Base-by-base conservation (phyloP, 352 stramenopile genomes). In the Globisporangium cederbergense region DNA sequence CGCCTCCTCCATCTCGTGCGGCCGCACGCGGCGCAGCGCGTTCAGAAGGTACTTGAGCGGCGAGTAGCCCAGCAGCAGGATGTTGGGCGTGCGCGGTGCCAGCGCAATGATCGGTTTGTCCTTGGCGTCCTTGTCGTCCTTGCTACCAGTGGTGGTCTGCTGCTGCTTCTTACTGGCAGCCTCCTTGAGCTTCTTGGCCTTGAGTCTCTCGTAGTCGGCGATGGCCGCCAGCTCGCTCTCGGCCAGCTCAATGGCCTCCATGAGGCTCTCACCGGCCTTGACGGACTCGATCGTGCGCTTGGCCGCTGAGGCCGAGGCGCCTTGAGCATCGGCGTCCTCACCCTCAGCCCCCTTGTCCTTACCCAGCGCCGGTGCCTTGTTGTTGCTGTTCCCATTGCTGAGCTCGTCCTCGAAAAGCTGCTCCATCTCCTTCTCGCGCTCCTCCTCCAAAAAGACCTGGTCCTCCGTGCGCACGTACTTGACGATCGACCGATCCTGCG, bases 361-460 rank as follows among this genome's bases (percentile, higher is more conserved):
- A 64, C 69, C 90, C 63, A 88, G 59, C 4, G 74, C 71, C 53
- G 68, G 90, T 64, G 60, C 79, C 67, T 75, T 88, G 65, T 60
- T 82, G 80, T 62, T 83, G 81, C 25, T 28, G 25, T 81, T 94
- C 75, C 40, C 93, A 59, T 72, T 86, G 74, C 73, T 94, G 62
- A 98, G 75, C 30, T 98, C 95, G 36, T 97, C 81, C 36, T 97
- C 97, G 71, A 99, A 99, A 54, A 98, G 89, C 58, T 94, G 79
- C 65, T 99, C 91, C 45, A 99, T 77, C 66, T 98, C 93, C 64
- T 97, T 91, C 65, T 99, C 97, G 60, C 90, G 90, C 72, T 99
- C 97, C 83, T 99, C 97, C 60, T 99, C 97, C 14, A 99, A 81
- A 67, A 99, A 99, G 9, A 99, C 97, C 50, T 93, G 84, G 57